Base-by-base conservation (phyloP, 352 stramenopile genomes). In the Phytophthora capsici region DNA sequence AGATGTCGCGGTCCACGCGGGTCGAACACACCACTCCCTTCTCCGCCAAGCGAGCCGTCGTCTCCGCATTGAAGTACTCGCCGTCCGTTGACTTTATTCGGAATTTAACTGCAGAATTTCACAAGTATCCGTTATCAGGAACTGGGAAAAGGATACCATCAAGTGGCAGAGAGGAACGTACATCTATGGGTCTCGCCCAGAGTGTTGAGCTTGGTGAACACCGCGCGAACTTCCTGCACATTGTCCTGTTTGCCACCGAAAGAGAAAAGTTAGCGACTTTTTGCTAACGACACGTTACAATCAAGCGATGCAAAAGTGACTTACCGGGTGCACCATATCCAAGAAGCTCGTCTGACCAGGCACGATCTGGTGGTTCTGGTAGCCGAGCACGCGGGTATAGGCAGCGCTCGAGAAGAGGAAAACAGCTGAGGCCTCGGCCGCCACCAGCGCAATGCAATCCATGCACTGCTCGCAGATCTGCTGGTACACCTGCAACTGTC, bases 401-500 rank as follows among this genome's bases (percentile, higher is more conserved):
- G 83, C 75, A 0, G 82, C 73, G 10, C 80, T 91, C 50, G 82
- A 81, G 71, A 82, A 93, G 17, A 91, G 73, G 57, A 95, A 81
- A 16, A 88, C 72, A 20, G 69, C 76, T 14, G 82, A 85, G 16
- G 80, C 64, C 37, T 93, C 86, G 8, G 82, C 54, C 14, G 71
- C 75, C 58, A 95, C 84, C 16, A 95, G 76, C 37, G 86, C 80
- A 57, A 95, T 91, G 32, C 91, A 77, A 56, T 95, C 86, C 56
- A 82, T 69, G 66, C 83, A 90, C 66, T 93, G 83, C 55, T 95
- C 84, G 63, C 84, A 93, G 57, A 95, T 86, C 60, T 92, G 79
- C 72, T 93, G 84, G 66, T 93, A 95, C 56, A 95, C 88, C 63
- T 93, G 82, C 41, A 93, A 68, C 63, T 95, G 84, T 58, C 85